Evolutionary conservation across 495 filamentous ascomycete species (phyloP).

Genomic region (Talaromyces stipitatus): DNA sequence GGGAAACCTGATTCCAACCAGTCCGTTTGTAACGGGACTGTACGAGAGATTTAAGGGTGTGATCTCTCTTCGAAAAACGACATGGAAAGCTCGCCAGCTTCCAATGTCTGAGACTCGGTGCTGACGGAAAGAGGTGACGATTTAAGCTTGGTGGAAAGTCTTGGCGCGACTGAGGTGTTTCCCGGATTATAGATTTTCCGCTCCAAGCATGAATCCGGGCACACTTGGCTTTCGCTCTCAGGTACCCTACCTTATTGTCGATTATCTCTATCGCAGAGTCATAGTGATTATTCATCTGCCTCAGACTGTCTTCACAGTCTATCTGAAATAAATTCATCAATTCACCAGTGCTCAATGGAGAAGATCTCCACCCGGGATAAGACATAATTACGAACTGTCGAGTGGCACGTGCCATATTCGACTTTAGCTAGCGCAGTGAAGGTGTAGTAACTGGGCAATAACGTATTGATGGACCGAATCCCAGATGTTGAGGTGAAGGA

Average conservation of each 20-base stretch:
- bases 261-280: too few species aligned
- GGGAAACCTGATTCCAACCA: not conserved
- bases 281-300: too few species aligned
- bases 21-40: not conserved
- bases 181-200: not conserved
- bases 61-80: too few species aligned
- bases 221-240: not conserved
- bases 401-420: too few species aligned
- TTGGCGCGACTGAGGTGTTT: not conserved
- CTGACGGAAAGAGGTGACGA: not conserved
- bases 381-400: too few species aligned
- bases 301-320: too few species aligned
- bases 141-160: conserved; percentile 1
- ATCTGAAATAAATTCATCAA: too few species aligned
- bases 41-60: too few species aligned
- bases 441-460: too few species aligned
- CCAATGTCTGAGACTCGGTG: not conserved
- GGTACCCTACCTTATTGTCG: not conserved
- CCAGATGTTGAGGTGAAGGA: not conserved
- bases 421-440: too few species aligned
- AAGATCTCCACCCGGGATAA: too few species aligned
- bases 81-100: not conserved
- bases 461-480: not conserved
- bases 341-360: too few species aligned
- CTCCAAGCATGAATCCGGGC: not conserved